Base-by-base conservation (phyloP, 2,329 filamentous ascomycete species). In the Diaporthe humulicola region DNA sequence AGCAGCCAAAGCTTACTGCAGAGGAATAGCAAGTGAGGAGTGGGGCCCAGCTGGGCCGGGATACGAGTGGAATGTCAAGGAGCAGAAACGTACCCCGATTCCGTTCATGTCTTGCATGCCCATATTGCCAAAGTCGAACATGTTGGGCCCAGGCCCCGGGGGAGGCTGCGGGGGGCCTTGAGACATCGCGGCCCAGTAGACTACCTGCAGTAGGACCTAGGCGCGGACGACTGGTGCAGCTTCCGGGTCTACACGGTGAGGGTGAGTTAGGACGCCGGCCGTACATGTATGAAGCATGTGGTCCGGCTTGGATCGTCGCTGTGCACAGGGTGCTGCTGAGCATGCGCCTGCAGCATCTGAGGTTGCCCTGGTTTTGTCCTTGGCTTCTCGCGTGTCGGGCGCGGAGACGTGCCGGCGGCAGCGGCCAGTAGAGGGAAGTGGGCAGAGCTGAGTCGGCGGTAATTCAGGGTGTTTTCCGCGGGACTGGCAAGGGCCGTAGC, bases 81-180 rank as follows among this genome's bases (percentile, higher is more conserved):
- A 54, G 30, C 40, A 54, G 42, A 33, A n/a, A 76, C 74, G 33
- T 74, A 76, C 74, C 38, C 69, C 74, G 25, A 71, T 70, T 25
- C 69, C 72, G 38, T 76, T 74, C 72, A 76, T 74, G n/a, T 72
- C 73, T 30, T 70, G 57, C 67, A 75, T 69, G 58, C 45, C 60
- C 54, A 76, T 74, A 42, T 61, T 70, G 73, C 66, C 52, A 61
- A 73, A 79, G 56, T 58, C 73, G 56, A 76, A 79, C 61, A 78
- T 75, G 17, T 74, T 76, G 75, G 64, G 66, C 71, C 50, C 28
- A 56, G 71, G 73, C 42, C 74, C 75, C 66, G 57, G 66, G 58
- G 71, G 72, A 61, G 73, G 75, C 36, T 73, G 76, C 58, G 72
- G 74, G 69, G 64, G 74, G 10, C 74, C 76, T 56, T 77, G 77